Percentiles rank a stretch among this genome's conserved stretches.
Conservation (phyloP, 345 rosid species). For the Melaleuca alternifolia region DNA sequence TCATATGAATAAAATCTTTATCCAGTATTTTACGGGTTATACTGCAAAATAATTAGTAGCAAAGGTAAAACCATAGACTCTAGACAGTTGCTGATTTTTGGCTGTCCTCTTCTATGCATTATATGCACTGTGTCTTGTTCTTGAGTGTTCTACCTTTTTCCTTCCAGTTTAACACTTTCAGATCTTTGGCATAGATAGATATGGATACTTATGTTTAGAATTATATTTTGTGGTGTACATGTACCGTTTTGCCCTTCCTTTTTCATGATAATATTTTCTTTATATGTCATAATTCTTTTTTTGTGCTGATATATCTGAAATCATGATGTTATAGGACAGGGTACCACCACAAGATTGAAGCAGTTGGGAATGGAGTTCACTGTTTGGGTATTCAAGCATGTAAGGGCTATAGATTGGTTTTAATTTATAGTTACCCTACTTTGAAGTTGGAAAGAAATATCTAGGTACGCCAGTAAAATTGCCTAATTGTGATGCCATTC, state of each 20-base stretch:
- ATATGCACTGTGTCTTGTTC: neutral
- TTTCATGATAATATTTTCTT: neutral
- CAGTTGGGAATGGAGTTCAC: conserved; percentile 98
- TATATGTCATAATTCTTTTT: neutral
- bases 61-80: neutral
- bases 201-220: neutral
- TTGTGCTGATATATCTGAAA: neutral
- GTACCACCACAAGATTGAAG: conserved; percentile 83
- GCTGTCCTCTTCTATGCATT: neutral
- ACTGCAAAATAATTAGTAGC: neutral
- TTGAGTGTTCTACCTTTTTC: neutral
- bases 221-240: neutral
- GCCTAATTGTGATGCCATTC: neutral
- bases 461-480: neutral
- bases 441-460: neutral
- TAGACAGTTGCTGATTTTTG: neutral
- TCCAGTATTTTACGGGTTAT: neutral
- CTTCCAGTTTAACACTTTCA: neutral
- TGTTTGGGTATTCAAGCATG: conserved; percentile 98
- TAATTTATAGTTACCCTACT: neutral
- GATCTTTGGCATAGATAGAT: neutral
- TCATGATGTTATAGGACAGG: conserved; percentile 42
- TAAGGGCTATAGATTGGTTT: conserved; percentile 14
- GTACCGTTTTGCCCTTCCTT: neutral
- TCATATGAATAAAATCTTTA: neutral